phyloP scores from a whole-genome alignment of 805 yeast species.

The Wickerhamiella bombiphila region DNA sequence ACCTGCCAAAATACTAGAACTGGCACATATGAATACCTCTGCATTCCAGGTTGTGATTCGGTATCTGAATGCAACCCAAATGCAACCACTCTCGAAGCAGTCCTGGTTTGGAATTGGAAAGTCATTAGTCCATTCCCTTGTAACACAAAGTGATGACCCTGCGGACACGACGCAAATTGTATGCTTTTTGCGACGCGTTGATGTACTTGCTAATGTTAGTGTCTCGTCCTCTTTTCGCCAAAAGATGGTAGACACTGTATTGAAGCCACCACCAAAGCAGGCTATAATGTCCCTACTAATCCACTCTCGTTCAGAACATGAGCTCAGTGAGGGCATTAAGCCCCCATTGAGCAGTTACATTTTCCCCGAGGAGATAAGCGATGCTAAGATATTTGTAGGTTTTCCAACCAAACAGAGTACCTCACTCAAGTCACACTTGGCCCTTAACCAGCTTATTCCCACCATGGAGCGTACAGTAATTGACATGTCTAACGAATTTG shows the following conservation, averaged over 20 bases:
- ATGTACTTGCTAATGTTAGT: constrained; percentile 21
- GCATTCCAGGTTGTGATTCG: constrained; percentile 20
- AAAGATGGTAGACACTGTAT: constrained; percentile 24
- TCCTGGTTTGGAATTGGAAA: constrained; percentile 22
- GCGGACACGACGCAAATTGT: constrained; percentile 20
- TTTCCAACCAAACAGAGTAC: constrained; percentile 30
- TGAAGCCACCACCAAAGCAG: constrained; percentile 29
- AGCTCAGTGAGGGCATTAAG: constrained; percentile 20
- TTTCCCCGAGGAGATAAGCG: constrained; percentile 24
- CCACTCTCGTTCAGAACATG: constrained; percentile 17
- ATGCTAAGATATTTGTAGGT: constrained; percentile 29
- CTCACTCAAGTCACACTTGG: constrained; percentile 25
- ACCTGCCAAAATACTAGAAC: constrained; percentile 18
- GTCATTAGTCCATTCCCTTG: constrained; percentile 19
- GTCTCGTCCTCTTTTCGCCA: constrained; percentile 21
- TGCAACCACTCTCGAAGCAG: constrained; percentile 15
- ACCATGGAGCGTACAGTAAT: constrained; percentile 31
- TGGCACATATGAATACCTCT: constrained; percentile 16
- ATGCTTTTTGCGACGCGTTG: constrained; percentile 21
- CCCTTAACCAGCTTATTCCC: constrained; percentile 28
- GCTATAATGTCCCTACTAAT: constrained; percentile 24
- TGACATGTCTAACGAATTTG: constrained; percentile 28
- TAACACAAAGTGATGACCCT: constrained; percentile 21
- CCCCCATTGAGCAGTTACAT: constrained; percentile 25
- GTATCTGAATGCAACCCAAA: constrained; percentile 26